Percentiles rank a stretch among this genome's conserved stretches.
Evolutionary conservation across 1,139 yeast species (phyloP).

Genomic region (Yamadazyma atmosphaerica): DNA sequence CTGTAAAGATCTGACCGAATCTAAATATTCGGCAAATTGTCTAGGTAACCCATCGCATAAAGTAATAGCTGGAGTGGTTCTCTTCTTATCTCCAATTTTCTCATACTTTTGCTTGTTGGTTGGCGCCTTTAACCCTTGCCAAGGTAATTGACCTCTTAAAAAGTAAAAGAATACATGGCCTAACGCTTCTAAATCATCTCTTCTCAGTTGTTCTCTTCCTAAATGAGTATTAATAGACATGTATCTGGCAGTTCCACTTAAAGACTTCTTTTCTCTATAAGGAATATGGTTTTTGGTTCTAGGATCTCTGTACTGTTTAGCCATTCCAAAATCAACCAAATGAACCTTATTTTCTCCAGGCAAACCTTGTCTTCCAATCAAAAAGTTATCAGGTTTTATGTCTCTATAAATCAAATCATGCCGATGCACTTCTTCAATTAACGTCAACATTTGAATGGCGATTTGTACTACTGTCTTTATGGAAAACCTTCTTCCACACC

Average conservation of each 20-base stretch:
- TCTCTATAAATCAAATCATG: conserved; percentile 91
- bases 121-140: conserved; percentile 99
- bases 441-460: conserved; percentile 87
- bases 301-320: conserved; percentile 95
- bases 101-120: conserved; percentile 95
- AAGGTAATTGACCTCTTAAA: conserved; percentile 89
- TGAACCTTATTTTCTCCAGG: conserved; percentile 55
- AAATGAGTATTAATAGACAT: conserved; percentile 97
- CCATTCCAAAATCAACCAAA: conserved; percentile 93
- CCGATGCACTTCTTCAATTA: conserved; percentile 86
- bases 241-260: conserved; percentile 96
- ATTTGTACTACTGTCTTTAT: conserved; percentile 88
- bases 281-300: conserved; percentile 95
- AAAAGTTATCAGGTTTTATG: conserved; percentile 93
- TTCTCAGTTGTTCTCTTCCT: conserved; percentile 93
- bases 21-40: conserved; percentile 84
- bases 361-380: conserved; percentile 71
- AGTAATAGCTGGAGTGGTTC: conserved; percentile 76
- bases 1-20: conserved; percentile 76
- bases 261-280: conserved; percentile 88
- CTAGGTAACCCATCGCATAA: conserved; percentile 81
- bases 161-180: conserved; percentile 96
- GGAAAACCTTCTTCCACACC: conserved; percentile 93
- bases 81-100: conserved; percentile 93
- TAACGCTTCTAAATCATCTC: conserved; percentile 93